These are phyloP conservation scores for Leccinellum luteum DNA, from an alignment of 768 basidiomycete species.

Conservation along the genomic window DNA sequence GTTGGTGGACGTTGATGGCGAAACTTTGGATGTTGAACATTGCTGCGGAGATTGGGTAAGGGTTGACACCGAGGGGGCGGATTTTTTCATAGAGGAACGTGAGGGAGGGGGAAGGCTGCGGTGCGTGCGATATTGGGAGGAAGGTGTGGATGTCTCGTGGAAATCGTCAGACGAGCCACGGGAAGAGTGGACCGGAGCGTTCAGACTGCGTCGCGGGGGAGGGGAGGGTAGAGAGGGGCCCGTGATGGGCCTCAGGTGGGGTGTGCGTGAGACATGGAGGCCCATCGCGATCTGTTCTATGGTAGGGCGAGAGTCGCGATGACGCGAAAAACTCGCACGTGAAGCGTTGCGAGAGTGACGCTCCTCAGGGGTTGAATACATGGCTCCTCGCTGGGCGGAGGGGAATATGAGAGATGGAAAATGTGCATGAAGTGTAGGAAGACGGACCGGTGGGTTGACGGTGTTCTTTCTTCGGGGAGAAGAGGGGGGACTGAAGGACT, in stretches of 20 bases:
- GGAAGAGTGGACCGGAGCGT: conserved; percentile 27
- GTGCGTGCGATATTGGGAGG: conserved; percentile 19
- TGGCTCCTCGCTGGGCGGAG: conserved; percentile 29
- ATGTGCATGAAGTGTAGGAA: neutral
- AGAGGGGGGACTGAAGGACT: conserved; percentile 22
- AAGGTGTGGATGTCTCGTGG: conserved; percentile 20
- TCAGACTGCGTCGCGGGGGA: conserved; percentile 18
- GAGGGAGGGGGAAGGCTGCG: conserved; percentile 50
- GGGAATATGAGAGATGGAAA: conserved; percentile 7
- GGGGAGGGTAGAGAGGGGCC: conserved; percentile 20
- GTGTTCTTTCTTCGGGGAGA: conserved; percentile 21
- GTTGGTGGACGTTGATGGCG: conserved; percentile 35
- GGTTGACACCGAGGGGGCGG: conserved; percentile 27
- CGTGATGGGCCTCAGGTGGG: conserved; percentile 52
- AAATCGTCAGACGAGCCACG: conserved; percentile 20
- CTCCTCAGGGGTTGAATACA: conserved; percentile 45
- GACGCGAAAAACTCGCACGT: conserved; percentile 37
- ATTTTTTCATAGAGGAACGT: conserved; percentile 66
- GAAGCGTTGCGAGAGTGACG: conserved; percentile 29
- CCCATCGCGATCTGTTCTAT: conserved; percentile 82
- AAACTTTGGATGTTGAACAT: conserved; percentile 9
- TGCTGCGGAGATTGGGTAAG: conserved; percentile 20
- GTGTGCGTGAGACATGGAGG: conserved; percentile 72
- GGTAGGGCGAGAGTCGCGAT: conserved; percentile 52
- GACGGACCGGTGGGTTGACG: conserved; percentile 18